These are phyloP conservation scores for Populus hybrid DNA, from an alignment of 441 rosid species.

Conservation along the genomic window DNA sequence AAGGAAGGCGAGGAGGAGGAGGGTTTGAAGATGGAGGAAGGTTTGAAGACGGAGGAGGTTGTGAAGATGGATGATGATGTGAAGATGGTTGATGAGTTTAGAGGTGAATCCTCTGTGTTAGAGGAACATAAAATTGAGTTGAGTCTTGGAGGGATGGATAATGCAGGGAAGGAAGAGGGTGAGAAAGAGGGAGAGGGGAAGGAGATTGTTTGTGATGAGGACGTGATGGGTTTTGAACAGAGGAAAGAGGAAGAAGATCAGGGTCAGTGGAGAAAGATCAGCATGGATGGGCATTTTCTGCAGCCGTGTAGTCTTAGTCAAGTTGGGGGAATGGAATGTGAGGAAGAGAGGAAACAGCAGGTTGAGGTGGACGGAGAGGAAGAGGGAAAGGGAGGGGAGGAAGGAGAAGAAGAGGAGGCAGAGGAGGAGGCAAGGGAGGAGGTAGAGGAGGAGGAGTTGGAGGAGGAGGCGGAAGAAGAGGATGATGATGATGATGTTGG, in stretches of 20 bases:
- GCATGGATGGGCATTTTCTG: conserved; percentile 29
- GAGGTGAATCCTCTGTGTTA: conserved; percentile 16
- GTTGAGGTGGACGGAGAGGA: conserved; percentile 28
- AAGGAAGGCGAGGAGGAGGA: conserved; percentile 11
- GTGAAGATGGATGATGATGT: conserved; percentile 4
- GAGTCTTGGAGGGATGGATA: conserved; percentile 36
- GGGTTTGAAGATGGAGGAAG: conserved; percentile 33
- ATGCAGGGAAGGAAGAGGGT: conserved; percentile 12
- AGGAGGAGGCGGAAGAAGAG: conserved; percentile 27
- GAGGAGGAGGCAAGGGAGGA: not conserved
- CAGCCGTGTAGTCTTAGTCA: conserved; percentile 28
- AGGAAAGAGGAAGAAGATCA: not conserved
- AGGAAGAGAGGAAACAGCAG: conserved; percentile 31
- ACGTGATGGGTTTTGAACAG: not conserved
- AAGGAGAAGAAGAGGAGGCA: not conserved
- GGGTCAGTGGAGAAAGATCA: conserved; percentile 31
- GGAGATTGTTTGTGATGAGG: conserved; percentile 11
- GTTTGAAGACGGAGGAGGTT: not conserved
- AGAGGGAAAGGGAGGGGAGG: conserved; percentile 6
- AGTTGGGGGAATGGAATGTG: conserved; percentile 18
- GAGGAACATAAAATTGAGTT: conserved; percentile 56
- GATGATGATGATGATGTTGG: conserved; percentile 39
- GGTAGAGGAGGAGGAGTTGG: conserved; percentile 24
- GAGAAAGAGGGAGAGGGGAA: conserved; percentile 21
- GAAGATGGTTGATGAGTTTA: conserved; percentile 26